Evolutionary conservation across 2,329 filamentous ascomycete genomes (phyloP), one percentile per base, ranked within the genome.

Genomic region (Xylaria sp.): DNA sequence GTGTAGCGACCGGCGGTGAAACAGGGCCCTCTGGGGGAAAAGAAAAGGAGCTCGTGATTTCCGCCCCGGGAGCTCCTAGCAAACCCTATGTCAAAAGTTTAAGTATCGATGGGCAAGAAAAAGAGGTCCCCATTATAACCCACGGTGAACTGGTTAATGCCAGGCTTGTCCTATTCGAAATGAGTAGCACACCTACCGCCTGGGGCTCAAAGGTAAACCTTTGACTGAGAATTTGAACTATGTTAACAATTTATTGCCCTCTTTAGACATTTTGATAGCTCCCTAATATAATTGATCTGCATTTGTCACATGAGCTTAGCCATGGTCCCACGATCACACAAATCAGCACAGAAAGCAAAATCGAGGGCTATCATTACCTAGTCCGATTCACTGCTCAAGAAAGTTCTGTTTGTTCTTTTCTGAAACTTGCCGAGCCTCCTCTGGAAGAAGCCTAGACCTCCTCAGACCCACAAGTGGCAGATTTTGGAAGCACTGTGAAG

Each of bases 11-110:
- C 3, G 76, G 77, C 2, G 76, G 74, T 18, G 72, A 77, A 41
- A 48, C 60, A n/a, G 61, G 55, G 10, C 20, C 25, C 9, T 15
- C 18, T 6, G 65, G 54, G 2, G 63, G 50, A 1, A 32, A 15
- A 12, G 76, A 75, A 58, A 72, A 48, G 75, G 80, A 70, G 1
- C 66, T 85, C n/a, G 74, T 80, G 0, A 83, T 85, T 62, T 76
- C 74, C 44, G 83, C 83, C 0, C 80, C 78, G 0, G 82, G 80
- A 1, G 83, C 83, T 1, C 73, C 80, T 12, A 76, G 64, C 2
- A 82, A 80, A 70, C 78, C 80, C 3, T 85, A 82, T 70, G 77
- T 85, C 9, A 81, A 78, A 70, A 74, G 79, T 1, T 58, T 85
- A 39, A 81, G 74, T 50, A 76, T 85, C 1, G 82, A 85, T 75